Conservation (phyloP, 805 yeast species). For the Metschnikowia hibisci region DNA sequence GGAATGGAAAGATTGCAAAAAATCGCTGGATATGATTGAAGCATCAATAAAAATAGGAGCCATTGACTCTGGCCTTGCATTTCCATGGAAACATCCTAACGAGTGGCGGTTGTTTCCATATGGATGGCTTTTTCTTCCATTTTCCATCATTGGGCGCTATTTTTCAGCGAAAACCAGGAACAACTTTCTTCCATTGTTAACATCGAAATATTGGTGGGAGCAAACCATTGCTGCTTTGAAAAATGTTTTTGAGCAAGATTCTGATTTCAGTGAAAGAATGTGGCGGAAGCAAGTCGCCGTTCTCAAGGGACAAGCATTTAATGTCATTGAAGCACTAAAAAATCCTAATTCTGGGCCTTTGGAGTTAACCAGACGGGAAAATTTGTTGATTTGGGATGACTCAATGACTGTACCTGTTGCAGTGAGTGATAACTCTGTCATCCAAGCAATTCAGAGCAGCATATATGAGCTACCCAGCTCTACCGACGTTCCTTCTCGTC, state of each 20-base stretch:
- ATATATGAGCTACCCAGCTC: conserved; percentile 17
- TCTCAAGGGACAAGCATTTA: conserved; percentile 73
- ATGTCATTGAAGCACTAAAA: conserved; percentile 63
- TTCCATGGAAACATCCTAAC: conserved; percentile 81
- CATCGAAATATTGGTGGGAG: conserved; percentile 71
- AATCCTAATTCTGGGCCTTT: conserved; percentile 59
- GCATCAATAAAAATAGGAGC: conserved; percentile 54
- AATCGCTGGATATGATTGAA: neutral
- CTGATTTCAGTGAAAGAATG: conserved; percentile 61
- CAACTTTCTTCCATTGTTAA: conserved; percentile 55
- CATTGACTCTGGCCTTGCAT: conserved; percentile 69
- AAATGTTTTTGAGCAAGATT: conserved; percentile 49
- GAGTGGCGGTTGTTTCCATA: conserved; percentile 78
- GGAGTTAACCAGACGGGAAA: conserved; percentile 57
- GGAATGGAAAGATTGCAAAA: conserved; percentile 32
- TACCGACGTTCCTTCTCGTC: neutral
- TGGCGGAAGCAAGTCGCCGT: conserved; percentile 68
- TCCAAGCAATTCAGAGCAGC: conserved; percentile 38
- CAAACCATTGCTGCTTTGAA: conserved; percentile 46
- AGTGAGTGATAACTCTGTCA: conserved; percentile 27
- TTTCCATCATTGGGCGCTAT: conserved; percentile 61
- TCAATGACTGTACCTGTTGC: conserved; percentile 51
- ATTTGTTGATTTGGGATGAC: conserved; percentile 58
- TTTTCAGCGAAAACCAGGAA: conserved; percentile 52
- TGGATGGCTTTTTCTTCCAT: conserved; percentile 72